Conservation (phyloP, 306 rosid genomes). For the Gleditsia sinensis region DNA sequence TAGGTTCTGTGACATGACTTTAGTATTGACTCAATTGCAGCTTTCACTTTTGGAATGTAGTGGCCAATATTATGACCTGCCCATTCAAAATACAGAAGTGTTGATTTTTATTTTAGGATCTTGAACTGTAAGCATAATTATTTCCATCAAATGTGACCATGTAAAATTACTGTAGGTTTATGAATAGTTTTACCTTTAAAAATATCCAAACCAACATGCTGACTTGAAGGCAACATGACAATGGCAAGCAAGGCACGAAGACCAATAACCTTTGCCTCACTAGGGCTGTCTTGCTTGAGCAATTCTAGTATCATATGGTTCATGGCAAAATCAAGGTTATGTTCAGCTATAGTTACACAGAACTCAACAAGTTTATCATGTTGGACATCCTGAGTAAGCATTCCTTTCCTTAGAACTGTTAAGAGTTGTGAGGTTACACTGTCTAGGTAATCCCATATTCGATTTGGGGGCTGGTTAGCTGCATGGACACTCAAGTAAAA, state of each 20-base stretch:
- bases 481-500: conserved; percentile 96
- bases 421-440: conserved; percentile 95
- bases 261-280: conserved; percentile 99
- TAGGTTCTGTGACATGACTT: conserved; percentile 83
- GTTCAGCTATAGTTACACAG: conserved; percentile 97
- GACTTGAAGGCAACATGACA: conserved; percentile 88
- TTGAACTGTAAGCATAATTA: conserved; percentile 20
- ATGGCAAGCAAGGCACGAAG: conserved; percentile 97
- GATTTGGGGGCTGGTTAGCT: conserved; percentile 78
- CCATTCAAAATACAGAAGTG: conserved; percentile 41
- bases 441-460: conserved; percentile 95
- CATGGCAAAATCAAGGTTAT: conserved; percentile 98
- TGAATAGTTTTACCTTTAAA: conserved; percentile 67
- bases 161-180: conserved; percentile 26
- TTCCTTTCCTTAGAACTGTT: conserved; percentile 82
- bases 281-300: conserved; percentile 88
- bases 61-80: conserved; percentile 95
- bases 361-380: conserved; percentile 99
- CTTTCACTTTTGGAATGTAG: conserved; percentile 94
- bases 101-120: conserved; percentile 25
- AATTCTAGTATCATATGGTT: conserved; percentile 96
- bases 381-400: conserved; percentile 98
- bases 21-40: conserved; percentile 89
- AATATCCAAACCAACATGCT: conserved; percentile 79
- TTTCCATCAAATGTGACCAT: conserved; percentile 4